Conservation (phyloP, 2,329 filamentous ascomycete genomes). For the Fusarium newnesense region DNA sequence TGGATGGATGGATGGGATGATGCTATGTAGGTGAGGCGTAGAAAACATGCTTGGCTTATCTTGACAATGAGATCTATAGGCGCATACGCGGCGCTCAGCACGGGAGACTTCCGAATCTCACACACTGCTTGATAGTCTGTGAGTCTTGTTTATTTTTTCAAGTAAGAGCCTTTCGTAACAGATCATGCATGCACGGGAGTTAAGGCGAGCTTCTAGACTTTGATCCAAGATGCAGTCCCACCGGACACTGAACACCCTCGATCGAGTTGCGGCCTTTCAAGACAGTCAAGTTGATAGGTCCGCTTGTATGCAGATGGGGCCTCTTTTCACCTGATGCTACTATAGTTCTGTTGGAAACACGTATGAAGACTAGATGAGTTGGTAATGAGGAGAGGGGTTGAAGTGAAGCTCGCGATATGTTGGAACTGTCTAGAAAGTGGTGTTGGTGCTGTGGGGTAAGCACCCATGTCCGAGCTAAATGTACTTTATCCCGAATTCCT, state of each 20-base stretch:
- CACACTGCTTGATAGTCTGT: background rate
- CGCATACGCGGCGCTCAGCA: slow-evolving; percentile 28
- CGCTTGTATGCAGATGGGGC: slow-evolving; percentile 36
- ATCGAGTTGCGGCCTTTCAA: background rate
- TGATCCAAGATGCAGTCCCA: slow-evolving; percentile 21
- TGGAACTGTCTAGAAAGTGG: slow-evolving; percentile 34
- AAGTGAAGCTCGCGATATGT: slow-evolving; percentile 42
- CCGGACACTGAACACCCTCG: slow-evolving; percentile 18
- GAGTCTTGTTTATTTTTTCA: background rate
- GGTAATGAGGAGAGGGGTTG: background rate
- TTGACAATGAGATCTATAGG: background rate
- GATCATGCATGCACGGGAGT: slow-evolving; percentile 39
- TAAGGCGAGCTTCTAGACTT: slow-evolving; percentile 13
- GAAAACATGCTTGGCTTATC: slow-evolving; percentile 30
- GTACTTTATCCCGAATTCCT: background rate
- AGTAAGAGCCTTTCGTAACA: slow-evolving; percentile 6
- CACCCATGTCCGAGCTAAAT: slow-evolving; percentile 19
- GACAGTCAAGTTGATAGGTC: slow-evolving; percentile 31
- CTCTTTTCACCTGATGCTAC: background rate
- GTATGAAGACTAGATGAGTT: background rate
- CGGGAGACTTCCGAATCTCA: slow-evolving; percentile 24
- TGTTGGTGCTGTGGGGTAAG: slow-evolving; percentile 45
- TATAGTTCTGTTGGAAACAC: background rate
- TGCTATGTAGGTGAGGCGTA: background rate
- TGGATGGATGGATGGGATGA: background rate